Conservation (phyloP, 2,329 filamentous ascomycete species). For the Macrophomina pseudophaseolina region DNA sequence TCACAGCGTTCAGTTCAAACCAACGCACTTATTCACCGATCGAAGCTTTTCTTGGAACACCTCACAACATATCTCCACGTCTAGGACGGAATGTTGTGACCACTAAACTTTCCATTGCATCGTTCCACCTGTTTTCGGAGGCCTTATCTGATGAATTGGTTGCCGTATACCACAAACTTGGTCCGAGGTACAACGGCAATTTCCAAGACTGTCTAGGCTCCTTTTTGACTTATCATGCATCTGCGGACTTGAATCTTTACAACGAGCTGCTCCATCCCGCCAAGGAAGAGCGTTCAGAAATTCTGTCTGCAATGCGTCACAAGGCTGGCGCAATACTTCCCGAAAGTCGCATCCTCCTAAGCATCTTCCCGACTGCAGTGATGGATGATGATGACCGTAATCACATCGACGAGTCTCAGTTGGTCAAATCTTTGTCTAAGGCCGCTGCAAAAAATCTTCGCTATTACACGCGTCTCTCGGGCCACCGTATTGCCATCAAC, state of each 20-base stretch:
- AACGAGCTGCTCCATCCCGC: slow-evolving; percentile 91
- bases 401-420: slow-evolving; percentile 70
- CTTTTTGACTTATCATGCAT: slow-evolving; percentile 95
- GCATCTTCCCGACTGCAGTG: slow-evolving; percentile 79
- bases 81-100: slow-evolving; percentile 73
- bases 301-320: slow-evolving; percentile 82
- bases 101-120: slow-evolving; percentile 87
- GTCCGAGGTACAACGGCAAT: slow-evolving; percentile 90
- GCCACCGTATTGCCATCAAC: slow-evolving; percentile 83
- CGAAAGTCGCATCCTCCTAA: slow-evolving; percentile 81
- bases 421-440: slow-evolving; percentile 77
- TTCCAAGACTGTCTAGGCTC: slow-evolving; percentile 96
- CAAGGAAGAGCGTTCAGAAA: slow-evolving; percentile 89
- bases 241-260: slow-evolving; percentile 84
- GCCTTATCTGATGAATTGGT: slow-evolving; percentile 88
- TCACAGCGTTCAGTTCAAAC: slow-evolving; percentile 68
- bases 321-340: slow-evolving; percentile 83
- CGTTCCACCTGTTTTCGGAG: slow-evolving; percentile 87
- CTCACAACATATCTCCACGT: slow-evolving; percentile 79
- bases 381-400: slow-evolving; percentile 82
- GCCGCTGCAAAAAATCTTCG: slow-evolving; percentile 71
- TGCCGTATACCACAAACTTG: slow-evolving; percentile 87
- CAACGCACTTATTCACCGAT: slow-evolving; percentile 68
- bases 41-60: slow-evolving; percentile 92
- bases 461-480: slow-evolving; percentile 72